Evolutionary conservation across 192 early-diverging fungal species (phyloP), one percentile per base, ranked within the genome.

Genomic region (Backusella morwellensis): DNA sequence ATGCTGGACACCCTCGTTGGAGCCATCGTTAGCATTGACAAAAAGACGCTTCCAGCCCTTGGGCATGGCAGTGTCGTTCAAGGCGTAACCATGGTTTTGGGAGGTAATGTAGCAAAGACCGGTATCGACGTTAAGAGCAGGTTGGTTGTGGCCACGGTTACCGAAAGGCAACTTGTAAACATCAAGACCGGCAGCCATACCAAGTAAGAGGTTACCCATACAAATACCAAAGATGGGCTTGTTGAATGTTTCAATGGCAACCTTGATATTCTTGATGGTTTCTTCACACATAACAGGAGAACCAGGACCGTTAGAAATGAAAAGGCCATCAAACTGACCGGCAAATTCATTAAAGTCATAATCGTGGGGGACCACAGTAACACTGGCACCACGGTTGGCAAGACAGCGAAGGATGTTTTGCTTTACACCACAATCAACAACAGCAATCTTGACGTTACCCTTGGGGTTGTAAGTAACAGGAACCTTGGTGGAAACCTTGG

Each of bases 141-240:
- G 97, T 85, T 96, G 95, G 86, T 98, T 98, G 86, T 98, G 97
- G 56, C 95, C 97, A 76, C 97, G 95, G 90, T 98, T 98, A 54
- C 97, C 97, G 73, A 92, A 98, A 66, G 90, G 92, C 34, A 98
- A 85, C 86, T 98, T 98, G 89, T 95, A 96, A 0, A 90, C 85
- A 34, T 92, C 81, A 66, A 95, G 86, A 17, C 95, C 95, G 38
- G 97, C 97, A 7, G 97, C 95, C 86, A 97, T 87, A 52, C 95
- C 97, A 79, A 98, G 87, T 23, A 98, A 71, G 70, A 94, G 92
- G 84, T 98, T 95, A 76, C 97, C 97, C 95, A 98, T 97, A 86
- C 97, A 98, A 82, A 98, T 98, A 73, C 97, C 97, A 81, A 98
- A 98, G 75, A 98, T 95, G 40, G 97, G 97, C 67, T 89, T 91